These are phyloP conservation scores for Baorangia bicolor DNA, from an alignment of 768 basidiomycete species.

Conservation along the genomic window DNA sequence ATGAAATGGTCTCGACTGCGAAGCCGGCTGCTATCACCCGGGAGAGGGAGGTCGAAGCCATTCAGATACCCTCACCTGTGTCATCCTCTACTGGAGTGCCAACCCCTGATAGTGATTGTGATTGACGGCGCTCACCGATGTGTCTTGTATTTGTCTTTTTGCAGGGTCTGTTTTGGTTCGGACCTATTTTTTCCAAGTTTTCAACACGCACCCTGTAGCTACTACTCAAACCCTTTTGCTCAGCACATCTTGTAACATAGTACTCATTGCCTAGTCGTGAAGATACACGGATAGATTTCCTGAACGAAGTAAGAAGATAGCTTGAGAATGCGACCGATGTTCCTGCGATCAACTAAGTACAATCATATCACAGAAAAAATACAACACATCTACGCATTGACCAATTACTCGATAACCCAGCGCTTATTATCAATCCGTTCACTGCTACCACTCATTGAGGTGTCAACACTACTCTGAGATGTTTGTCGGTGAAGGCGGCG, in stretches of 20 bases:
- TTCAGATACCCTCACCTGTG: slow-evolving; percentile 50
- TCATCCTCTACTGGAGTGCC: slow-evolving; percentile 42
- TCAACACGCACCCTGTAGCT: slow-evolving; percentile 17
- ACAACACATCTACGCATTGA: background rate
- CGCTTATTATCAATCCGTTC: slow-evolving; percentile 10
- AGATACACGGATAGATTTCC: background rate
- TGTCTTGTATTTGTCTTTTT: background rate
- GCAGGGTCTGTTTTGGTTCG: background rate
- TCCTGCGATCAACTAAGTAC: background rate
- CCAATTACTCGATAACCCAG: slow-evolving; percentile 31
- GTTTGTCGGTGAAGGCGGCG: slow-evolving; percentile 18
- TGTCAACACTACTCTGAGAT: slow-evolving; percentile 1
- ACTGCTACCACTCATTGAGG: slow-evolving; percentile 9
- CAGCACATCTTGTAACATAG: slow-evolving; percentile 8
- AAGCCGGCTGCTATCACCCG: slow-evolving; percentile 56
- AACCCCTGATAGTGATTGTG: slow-evolving; percentile 31
- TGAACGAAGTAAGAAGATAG: background rate
- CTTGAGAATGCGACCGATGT: background rate
- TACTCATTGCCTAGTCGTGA: background rate
- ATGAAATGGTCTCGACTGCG: slow-evolving; percentile 51
- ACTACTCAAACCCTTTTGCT: background rate
- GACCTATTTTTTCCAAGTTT: background rate
- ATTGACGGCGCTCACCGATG: slow-evolving; percentile 11
- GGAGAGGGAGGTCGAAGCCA: slow-evolving; percentile 59
- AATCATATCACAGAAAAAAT: background rate